Base-by-base conservation (phyloP, 306 rosid species). In the Cucumis cinereus region DNA sequence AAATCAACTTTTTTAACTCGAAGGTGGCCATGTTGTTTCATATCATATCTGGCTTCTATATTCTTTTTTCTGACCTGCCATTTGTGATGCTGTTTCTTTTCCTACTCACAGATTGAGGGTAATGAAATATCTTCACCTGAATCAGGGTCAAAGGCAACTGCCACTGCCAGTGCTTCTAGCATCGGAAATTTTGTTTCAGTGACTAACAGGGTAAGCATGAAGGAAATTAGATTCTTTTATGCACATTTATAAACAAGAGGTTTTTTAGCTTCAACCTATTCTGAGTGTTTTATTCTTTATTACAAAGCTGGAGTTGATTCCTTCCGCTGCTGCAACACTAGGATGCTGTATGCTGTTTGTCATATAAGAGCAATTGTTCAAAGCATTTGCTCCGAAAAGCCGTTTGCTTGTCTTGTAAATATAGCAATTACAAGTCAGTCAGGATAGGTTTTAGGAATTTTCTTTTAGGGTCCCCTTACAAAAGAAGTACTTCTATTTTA, bases 171-270 rank as follows among this genome's bases (percentile, higher is more conserved):
- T 87, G 84, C 88, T 60, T 80, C 89, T 74, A 84, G 83, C 78
- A 54, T 84, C 60, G 33, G 16, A 77, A 89, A 81, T 61, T 73
- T 77, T 30, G 76, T 52, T 74, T 79, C 89, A 77, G 75, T 86
- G 77, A 57, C 79, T 50, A 85, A 82, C 59, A 79, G 88, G 77
- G 97, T 90, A 85, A 88, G 84, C 54, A 78, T 77, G 61, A 77
- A 81, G 61, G 35, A 73, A 59, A 40, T 75, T 19, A 55, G 67
- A 22, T 73, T 73, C 22, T 40, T 76, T 79, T 20, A 24, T 28
- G 43, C n/a, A 33, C 24, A 16, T 26, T 53, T 20, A 15, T 73
- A 19, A 50, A 71, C 14, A 30, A 8, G 6, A 22, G 7, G 17
- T 50, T 72, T 15, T 67, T 67, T 69, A 30, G 38, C 52, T 45